Base-by-base conservation (phyloP, 495 filamentous ascomycete genomes). In the Penicillium lagena region DNA sequence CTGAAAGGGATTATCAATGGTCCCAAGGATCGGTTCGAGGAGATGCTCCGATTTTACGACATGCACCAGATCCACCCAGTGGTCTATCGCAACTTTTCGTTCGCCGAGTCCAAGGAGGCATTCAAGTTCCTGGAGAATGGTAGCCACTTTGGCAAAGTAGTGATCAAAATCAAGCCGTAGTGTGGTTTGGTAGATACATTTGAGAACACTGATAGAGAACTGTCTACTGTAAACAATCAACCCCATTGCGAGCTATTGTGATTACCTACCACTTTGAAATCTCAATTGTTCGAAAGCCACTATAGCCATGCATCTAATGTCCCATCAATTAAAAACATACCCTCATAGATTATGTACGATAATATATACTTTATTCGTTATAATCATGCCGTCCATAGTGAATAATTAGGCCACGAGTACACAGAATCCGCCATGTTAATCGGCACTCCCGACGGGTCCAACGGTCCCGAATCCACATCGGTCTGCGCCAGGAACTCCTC, bases 81-180 rank as follows among this genome's bases (percentile, higher is more conserved):
- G 1, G 62, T 87, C 7, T 81, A 86, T 54, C 70, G 59, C 43
- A 60, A 78, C 9, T 86, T 86, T 50, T 51, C 56, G 0, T 72
- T 86, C 9, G 75, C 75, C 4, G 59, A 78, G 43, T 47, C 68
- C 0, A 73, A 70, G 50, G 73, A 84, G 37, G 71, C 71, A 1
- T 73, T 71, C 42, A 51, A 62, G 43, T 71, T 69, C 40, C 39
- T 85, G 73, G 84, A 77, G 68, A 78, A 74, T 39, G 72, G 83
- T 56, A 80, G 78, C 43, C 86, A 93, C 59, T 82, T 89, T 64
- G 87, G 86, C 7, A 90, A 90, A 64, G 60, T 89, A 6, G 72
- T 71, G 8, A 82, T 89, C 55, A 76, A 74, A 52, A 76, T 86
- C 35, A 42, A 56, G n/a, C n/a, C n/a, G n/a, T n/a, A n/a, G n/a